Evolutionary conservation across 495 filamentous ascomycete species (phyloP).

Genomic region (Penicillium turbatum): DNA sequence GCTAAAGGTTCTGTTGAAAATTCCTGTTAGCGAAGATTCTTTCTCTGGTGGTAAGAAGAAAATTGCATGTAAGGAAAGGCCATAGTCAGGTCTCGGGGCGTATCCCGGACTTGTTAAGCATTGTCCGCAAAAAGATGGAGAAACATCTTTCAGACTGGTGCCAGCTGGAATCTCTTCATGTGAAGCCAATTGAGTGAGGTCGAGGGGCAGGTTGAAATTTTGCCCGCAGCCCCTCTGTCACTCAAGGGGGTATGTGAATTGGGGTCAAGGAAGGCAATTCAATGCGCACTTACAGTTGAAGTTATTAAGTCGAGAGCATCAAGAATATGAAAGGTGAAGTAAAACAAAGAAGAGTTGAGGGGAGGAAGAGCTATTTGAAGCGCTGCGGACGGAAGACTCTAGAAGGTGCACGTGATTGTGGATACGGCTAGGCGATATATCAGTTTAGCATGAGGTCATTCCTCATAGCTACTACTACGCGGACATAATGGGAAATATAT

Average conservation of each 20-base stretch:
- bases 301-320: slow-evolving; percentile 3
- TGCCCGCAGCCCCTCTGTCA: neutral
- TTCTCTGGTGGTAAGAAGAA: neutral
- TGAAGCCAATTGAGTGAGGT: slow-evolving; percentile 12
- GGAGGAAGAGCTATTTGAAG: slow-evolving; percentile 23
- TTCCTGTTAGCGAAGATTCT: slow-evolving; percentile 1
- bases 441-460: neutral
- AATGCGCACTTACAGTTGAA: slow-evolving; percentile 21
- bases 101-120: slow-evolving; percentile 37
- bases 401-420: slow-evolving; percentile 39
- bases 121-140: slow-evolving; percentile 38
- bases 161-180: slow-evolving; percentile 50
- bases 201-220: slow-evolving; percentile 1
- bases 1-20: slow-evolving; percentile 9
- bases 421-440: slow-evolving; percentile 3
- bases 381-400: slow-evolving; percentile 41
- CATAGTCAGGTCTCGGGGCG: slow-evolving; percentile 41
- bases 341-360: slow-evolving; percentile 4
- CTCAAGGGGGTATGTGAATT: neutral
- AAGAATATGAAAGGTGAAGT: slow-evolving; percentile 10
- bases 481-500: no score
- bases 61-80: slow-evolving; percentile 11
- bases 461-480: neutral
- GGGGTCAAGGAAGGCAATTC: slow-evolving; percentile 2
- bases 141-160: slow-evolving; percentile 47